Evolutionary conservation across 257 asterid species (phyloP).

Genomic region (Ajuga chamaepitys): DNA sequence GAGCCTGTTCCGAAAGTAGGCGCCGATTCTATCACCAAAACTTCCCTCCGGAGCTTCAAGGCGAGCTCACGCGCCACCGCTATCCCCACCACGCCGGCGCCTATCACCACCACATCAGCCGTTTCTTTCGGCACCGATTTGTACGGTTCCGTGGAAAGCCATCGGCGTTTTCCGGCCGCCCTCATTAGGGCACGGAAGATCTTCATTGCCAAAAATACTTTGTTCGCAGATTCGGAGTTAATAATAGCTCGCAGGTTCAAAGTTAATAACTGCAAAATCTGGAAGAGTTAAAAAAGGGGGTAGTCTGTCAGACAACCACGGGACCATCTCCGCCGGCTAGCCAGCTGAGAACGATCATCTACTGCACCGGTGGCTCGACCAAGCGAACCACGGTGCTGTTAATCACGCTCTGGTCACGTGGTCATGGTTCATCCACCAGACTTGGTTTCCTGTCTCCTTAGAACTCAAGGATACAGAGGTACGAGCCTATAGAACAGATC

Average conservation of each 20-base stretch:
- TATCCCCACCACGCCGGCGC: constrained; percentile 85
- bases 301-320: constrained; percentile 9
- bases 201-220: constrained; percentile 3
- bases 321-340: background rate
- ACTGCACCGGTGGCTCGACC: background rate
- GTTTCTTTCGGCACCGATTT: constrained; percentile 39
- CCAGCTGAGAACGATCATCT: constrained; percentile 13
- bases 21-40: constrained; percentile 68
- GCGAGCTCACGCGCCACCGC: constrained; percentile 89
- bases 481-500: no score
- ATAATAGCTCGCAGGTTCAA: no score
- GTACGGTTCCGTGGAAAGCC: background rate
- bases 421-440: constrained; percentile 2
- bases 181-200: constrained; percentile 13
- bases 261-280: no score
- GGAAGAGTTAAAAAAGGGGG: background rate
- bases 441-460: no score
- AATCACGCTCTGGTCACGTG: constrained; percentile 1
- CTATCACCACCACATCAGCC: constrained; percentile 74
- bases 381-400: background rate
- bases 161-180: constrained; percentile 16
- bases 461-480: no score
- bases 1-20: constrained; percentile 74
- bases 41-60: constrained; percentile 50
- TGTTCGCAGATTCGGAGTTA: no score